A percentile compares a stretch with the other conserved stretches of the same genome.
Conservation (phyloP, 495 filamentous ascomycete species). For the Lasiosphaeris hirsuta region DNA sequence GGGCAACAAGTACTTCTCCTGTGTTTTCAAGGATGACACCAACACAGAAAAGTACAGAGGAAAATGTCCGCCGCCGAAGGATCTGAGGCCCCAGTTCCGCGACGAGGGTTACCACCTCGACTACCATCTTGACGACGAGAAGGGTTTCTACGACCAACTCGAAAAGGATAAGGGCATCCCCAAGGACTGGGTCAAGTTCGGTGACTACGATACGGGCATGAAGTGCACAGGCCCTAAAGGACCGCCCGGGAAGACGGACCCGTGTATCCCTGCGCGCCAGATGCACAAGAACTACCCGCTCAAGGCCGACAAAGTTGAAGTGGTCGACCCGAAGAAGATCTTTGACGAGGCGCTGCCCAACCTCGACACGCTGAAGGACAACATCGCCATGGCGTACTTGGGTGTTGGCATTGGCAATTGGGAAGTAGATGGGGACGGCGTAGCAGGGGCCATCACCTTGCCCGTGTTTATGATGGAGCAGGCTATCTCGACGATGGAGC, state of each 20-base stretch:
- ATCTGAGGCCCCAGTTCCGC: no score
- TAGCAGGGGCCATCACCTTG: no score
- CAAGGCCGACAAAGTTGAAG: slow-evolving; percentile 4
- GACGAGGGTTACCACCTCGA: not conserved
- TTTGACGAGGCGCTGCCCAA: slow-evolving; percentile 8
- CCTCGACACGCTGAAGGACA: slow-evolving; percentile 10
- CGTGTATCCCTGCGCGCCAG: not conserved
- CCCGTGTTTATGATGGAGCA: no score
- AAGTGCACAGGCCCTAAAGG: not conserved
- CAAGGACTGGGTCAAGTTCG: not conserved
- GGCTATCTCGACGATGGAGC: no score
- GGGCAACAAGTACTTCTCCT: no score
- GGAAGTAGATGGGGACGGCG: no score
- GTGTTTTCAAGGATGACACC: no score
- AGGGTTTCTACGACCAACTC: not conserved
- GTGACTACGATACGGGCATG: not conserved
- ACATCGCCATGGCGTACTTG: slow-evolving; percentile 14
- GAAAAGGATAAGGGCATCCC: not conserved
- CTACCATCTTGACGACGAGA: not conserved
- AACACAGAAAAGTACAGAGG: no score
- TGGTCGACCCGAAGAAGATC: slow-evolving; percentile 21
- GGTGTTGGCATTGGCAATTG: slow-evolving; percentile 8
- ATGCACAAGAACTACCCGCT: slow-evolving; percentile 8
- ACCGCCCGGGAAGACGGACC: not conserved
- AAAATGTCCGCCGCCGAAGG: not conserved